Evolutionary conservation across 768 basidiomycete genomes (phyloP).

Genomic region (Serendipita sp.): DNA sequence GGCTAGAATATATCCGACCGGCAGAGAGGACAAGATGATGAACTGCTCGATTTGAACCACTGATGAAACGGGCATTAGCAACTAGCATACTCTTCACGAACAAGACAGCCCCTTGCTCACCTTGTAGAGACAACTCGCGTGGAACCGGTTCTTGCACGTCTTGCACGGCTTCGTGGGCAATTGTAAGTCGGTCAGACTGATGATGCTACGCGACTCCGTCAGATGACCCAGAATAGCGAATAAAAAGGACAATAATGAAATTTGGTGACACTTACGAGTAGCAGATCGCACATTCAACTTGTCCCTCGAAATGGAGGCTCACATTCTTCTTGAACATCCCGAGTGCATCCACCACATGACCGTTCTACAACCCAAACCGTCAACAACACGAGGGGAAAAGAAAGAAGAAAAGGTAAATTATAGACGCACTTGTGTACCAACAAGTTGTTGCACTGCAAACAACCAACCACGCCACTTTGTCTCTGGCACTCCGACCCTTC

Average conservation of each 20-base stretch:
- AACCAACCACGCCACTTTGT: constrained; percentile 89
- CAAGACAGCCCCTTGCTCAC: constrained; percentile 21
- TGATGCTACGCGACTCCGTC: constrained; percentile 39
- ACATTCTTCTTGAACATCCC: constrained; percentile 90
- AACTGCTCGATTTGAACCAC: constrained; percentile 86
- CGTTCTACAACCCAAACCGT: constrained; percentile 41
- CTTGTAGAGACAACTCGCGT: constrained; percentile 82
- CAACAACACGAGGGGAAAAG: not conserved
- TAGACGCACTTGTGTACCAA: constrained; percentile 61
- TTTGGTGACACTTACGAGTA: constrained; percentile 47
- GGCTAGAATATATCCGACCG: constrained; percentile 49
- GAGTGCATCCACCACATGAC: constrained; percentile 74
- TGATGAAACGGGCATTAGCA: constrained; percentile 16
- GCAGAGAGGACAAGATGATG: constrained; percentile 81
- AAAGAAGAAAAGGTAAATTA: not conserved
- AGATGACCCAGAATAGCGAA: not conserved
- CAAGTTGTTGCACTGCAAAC: constrained; percentile 76
- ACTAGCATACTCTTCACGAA: constrained; percentile 3
- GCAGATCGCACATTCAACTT: constrained; percentile 92
- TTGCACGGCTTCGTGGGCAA: constrained; percentile 83
- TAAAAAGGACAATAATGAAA: not conserved
- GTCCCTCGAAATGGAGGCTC: constrained; percentile 80
- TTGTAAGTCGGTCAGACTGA: constrained; percentile 74
- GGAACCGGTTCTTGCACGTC: constrained; percentile 90
- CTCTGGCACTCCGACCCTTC: constrained; percentile 75